phyloP scores from a whole-genome alignment of 257 asterid genomes.

The Perilla frutescens region DNA sequence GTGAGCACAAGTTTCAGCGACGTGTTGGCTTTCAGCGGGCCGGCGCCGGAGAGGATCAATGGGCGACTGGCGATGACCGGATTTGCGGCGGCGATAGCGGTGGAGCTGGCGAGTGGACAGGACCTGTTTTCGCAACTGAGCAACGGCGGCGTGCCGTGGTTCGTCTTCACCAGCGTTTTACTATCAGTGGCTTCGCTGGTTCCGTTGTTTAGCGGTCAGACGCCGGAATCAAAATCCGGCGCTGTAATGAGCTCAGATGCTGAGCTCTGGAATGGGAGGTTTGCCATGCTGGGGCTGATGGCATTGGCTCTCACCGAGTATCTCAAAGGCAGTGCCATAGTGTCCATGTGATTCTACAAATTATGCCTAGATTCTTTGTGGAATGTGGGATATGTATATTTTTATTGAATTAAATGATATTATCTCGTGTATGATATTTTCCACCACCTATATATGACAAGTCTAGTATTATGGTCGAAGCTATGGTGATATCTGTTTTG shows the following conservation, averaged over 20 bases:
- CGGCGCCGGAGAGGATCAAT: slow-evolving; percentile 84
- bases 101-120: slow-evolving; percentile 65
- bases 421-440: too few species aligned
- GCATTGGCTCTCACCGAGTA: slow-evolving; percentile 83
- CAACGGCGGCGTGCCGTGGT: slow-evolving; percentile 67
- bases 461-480: too few species aligned
- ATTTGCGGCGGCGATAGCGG: slow-evolving; percentile 75
- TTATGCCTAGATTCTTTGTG: too few species aligned
- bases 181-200: slow-evolving; percentile 67
- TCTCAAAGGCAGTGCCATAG: slow-evolving; percentile 68
- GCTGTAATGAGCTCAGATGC: slow-evolving; percentile 66
- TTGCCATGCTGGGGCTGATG: slow-evolving; percentile 85
- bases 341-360: not conserved
- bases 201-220: slow-evolving; percentile 64
- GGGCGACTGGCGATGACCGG: slow-evolving; percentile 89
- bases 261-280: slow-evolving; percentile 84
- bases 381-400: not conserved
- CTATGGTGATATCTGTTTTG: too few species aligned
- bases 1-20: slow-evolving; percentile 55
- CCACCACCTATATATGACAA: too few species aligned
- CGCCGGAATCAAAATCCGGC: slow-evolving; percentile 54
- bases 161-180: slow-evolving; percentile 54
- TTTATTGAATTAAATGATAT: not conserved
- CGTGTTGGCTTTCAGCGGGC: slow-evolving; percentile 74
- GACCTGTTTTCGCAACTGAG: slow-evolving; percentile 59